A percentile compares a stretch with the other conserved stretches of the same genome.
Conservation (phyloP, 2,329 filamentous ascomycete species). For the Colletotrichum sp. region DNA sequence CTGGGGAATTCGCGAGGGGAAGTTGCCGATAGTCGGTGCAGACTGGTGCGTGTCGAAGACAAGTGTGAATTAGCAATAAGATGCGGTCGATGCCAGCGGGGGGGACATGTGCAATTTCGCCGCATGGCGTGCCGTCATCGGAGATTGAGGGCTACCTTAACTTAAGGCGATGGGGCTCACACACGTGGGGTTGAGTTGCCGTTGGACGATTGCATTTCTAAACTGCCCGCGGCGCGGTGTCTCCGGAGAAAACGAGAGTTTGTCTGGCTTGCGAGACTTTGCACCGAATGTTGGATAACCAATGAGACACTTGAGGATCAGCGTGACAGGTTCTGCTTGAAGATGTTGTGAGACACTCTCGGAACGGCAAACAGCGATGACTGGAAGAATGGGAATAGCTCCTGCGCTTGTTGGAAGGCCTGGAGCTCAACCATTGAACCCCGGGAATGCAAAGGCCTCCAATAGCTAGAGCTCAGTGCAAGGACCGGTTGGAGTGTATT, state of each 20-base stretch:
- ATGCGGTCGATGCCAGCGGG: neutral
- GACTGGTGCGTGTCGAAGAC: neutral
- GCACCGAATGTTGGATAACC: neutral
- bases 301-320: neutral
- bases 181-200: conserved; percentile 12
- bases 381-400: neutral
- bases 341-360: conserved; percentile 3
- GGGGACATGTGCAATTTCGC: neutral
- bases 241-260: neutral
- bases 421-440: neutral
- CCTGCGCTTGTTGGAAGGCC: neutral
- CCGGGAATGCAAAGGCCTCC: neutral
- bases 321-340: neutral
- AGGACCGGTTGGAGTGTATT: neutral
- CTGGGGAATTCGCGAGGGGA: neutral
- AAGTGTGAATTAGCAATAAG: conserved; percentile 10
- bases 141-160: conserved; percentile 5
- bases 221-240: neutral
- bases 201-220: conserved; percentile 19
- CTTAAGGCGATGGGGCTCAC: neutral
- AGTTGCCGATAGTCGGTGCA: conserved; percentile 6
- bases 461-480: neutral
- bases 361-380: neutral
- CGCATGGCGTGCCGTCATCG: conserved; percentile 13
- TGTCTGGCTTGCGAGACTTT: conserved; percentile 6